Conservation (phyloP, 345 rosid species). For the Citrus cavaleriei region DNA sequence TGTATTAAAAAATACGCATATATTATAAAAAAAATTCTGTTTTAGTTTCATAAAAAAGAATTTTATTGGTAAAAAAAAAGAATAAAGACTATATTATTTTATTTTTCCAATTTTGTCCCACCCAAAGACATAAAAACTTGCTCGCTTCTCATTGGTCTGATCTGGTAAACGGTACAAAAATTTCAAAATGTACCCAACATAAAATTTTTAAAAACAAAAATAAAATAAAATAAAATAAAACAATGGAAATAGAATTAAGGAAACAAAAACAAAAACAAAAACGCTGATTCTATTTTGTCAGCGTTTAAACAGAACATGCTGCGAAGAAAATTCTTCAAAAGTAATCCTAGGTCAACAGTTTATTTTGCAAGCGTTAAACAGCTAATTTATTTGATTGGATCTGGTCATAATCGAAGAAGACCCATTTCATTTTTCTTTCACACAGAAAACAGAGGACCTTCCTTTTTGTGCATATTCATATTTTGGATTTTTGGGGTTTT, state of each 20-base stretch:
- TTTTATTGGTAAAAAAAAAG: no score
- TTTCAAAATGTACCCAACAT: not conserved
- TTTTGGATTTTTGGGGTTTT: not conserved
- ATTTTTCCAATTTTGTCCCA: not conserved
- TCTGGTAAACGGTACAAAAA: not conserved
- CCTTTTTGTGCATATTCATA: not conserved
- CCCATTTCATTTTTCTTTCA: constrained; percentile 9
- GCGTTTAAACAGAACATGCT: constrained; percentile 11
- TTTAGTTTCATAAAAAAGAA: not conserved
- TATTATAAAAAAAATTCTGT: no score
- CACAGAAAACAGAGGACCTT: not conserved
- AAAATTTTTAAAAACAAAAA: not conserved
- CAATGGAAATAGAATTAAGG: not conserved
- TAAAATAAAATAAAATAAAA: not conserved
- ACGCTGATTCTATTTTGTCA: not conserved
- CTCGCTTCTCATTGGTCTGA: not conserved
- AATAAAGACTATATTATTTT: not conserved
- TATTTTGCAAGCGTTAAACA: not conserved
- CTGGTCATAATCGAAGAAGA: constrained; percentile 17
- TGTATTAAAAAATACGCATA: not conserved
- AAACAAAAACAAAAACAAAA: not conserved
- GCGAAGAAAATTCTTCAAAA: not conserved
- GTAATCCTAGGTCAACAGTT: constrained; percentile 26
- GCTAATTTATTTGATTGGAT: constrained; percentile 25
- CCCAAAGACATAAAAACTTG: not conserved